These are phyloP conservation scores for Scenedesmus sp. DNA, from an alignment of 163 green algal species.

Conservation along the genomic window DNA sequence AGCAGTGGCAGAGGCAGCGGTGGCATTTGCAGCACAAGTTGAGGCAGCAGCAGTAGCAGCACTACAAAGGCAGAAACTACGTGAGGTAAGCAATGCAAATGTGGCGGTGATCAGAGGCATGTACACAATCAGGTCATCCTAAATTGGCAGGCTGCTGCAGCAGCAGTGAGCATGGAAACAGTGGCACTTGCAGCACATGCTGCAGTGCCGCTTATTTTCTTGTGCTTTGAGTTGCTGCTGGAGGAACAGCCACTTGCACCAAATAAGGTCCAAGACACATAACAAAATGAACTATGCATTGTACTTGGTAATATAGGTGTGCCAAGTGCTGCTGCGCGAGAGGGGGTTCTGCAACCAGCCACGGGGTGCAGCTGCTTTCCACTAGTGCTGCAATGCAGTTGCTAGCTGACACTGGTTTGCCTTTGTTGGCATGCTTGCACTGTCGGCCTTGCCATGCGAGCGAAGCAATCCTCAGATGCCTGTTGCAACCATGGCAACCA, in stretches of 20 bases:
- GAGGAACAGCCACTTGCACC: background rate
- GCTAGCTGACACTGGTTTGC: background rate
- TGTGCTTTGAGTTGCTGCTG: background rate
- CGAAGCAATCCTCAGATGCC: background rate
- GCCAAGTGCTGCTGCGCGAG: background rate
- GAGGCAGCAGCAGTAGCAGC: background rate
- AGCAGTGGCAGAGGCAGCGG: background rate
- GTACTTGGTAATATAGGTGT: background rate
- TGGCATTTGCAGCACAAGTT: background rate
- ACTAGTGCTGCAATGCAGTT: background rate
- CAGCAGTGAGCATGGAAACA: background rate
- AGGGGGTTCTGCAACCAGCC: no score
- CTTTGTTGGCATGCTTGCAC: background rate
- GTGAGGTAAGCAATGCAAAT: background rate
- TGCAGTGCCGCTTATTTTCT: background rate
- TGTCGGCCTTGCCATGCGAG: background rate
- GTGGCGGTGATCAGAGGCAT: background rate
- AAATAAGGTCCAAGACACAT: background rate
- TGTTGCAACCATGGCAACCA: background rate
- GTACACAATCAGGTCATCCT: no score
- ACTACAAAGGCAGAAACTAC: background rate
- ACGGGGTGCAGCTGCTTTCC: background rate
- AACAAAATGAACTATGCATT: no score
- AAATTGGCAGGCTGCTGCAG: background rate
- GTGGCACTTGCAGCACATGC: background rate